phyloP scores from a whole-genome alignment of 768 basidiomycete genomes.

The Pulveroboletus sp. region DNA sequence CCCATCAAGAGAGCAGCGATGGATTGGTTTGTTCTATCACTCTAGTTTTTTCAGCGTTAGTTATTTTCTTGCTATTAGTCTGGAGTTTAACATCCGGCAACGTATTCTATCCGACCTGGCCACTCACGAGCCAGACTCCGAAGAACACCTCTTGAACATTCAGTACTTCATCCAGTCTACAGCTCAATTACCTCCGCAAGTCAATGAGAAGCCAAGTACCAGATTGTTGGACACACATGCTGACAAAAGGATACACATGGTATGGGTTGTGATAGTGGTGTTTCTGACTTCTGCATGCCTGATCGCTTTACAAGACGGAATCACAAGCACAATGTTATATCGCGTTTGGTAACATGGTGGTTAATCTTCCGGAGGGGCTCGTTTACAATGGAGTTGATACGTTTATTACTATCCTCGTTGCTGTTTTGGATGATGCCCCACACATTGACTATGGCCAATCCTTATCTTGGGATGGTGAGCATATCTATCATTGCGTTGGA shows the following conservation, averaged over 20 bases:
- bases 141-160: constrained; percentile 46
- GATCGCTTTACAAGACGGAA: constrained; percentile 47
- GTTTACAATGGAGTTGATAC: constrained; percentile 50
- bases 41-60: background rate
- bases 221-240: constrained; percentile 22
- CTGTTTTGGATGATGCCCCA: constrained; percentile 70
- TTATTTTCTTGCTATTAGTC: constrained; percentile 36
- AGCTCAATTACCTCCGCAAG: constrained; percentile 43
- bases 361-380: constrained; percentile 56
- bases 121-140: constrained; percentile 46
- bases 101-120: constrained; percentile 75
- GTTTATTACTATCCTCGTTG: constrained; percentile 58
- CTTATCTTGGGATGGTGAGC: constrained; percentile 76
- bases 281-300: background rate
- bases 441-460: constrained; percentile 75
- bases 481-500: background rate
- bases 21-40: constrained; percentile 44
- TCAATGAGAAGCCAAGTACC: constrained; percentile 8
- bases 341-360: constrained; percentile 76
- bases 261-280: constrained; percentile 27
- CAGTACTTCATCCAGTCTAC: constrained; percentile 61
- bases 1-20: constrained; percentile 25
- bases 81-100: constrained; percentile 79
- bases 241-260: constrained; percentile 51
- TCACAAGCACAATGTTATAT: constrained; percentile 77